A percentile compares a stretch with the other conserved stretches of the same genome.
Evolutionary conservation across 495 filamentous ascomycete species (phyloP).

Genomic region (Astrothelium subdiscretum): DNA sequence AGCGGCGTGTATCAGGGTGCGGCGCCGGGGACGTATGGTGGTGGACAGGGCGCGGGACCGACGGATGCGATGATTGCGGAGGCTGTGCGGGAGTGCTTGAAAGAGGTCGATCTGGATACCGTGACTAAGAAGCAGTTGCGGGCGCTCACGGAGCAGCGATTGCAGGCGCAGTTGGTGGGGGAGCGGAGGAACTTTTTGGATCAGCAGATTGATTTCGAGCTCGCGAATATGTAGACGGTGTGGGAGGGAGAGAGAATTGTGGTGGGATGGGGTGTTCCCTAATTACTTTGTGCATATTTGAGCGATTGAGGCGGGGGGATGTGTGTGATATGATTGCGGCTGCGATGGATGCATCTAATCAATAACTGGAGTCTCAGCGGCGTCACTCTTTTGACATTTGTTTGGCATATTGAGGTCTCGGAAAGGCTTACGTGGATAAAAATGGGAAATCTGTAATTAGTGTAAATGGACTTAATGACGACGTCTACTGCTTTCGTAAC

Average conservation of each 20-base stretch:
- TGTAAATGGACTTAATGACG: background rate
- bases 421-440: background rate
- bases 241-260: background rate
- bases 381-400: background rate
- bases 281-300: constrained; percentile 1
- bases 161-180: constrained; percentile 75
- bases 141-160: constrained; percentile 79
- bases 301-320: background rate
- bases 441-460: background rate
- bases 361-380: background rate
- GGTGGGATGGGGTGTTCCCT: background rate
- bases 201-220: constrained; percentile 79
- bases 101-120: constrained; percentile 87
- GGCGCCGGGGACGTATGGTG: background rate
- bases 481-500: too few species aligned
- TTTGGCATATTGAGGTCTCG: background rate
- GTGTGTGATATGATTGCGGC: background rate
- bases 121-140: constrained; percentile 94
- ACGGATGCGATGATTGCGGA: constrained; percentile 65
- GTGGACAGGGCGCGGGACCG: constrained; percentile 38
- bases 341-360: background rate
- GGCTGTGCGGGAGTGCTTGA: constrained; percentile 66
- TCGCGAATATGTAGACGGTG: constrained; percentile 71
- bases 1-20: background rate
- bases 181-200: constrained; percentile 80